Conservation (phyloP, 2,329 filamentous ascomycete species). For the Delphinella strobiligena region DNA sequence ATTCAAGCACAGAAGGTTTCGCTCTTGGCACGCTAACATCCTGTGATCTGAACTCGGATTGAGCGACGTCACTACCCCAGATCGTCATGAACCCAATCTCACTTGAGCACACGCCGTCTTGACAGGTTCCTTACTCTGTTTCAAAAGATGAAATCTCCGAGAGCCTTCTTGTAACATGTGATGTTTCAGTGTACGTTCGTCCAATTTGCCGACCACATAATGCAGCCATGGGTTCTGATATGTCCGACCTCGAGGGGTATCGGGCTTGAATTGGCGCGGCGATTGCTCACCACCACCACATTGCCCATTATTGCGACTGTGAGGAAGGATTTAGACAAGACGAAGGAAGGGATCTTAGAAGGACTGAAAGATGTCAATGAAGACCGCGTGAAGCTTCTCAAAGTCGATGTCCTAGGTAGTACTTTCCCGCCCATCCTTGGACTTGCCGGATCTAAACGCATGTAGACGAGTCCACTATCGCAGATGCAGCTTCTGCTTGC, state of each 20-base stretch:
- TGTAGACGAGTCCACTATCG: constrained; percentile 51
- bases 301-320: constrained; percentile 50
- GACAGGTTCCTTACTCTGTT: background rate
- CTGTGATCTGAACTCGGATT: background rate
- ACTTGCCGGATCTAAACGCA: background rate
- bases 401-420: constrained; percentile 46
- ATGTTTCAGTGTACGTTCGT: too few species aligned
- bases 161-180: too few species aligned
- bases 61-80: background rate
- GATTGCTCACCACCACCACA: constrained; percentile 44
- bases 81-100: background rate
- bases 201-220: too few species aligned
- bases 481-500: constrained; percentile 37
- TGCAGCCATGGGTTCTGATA: constrained; percentile 39
- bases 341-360: constrained; percentile 38
- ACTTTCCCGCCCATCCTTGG: background rate
- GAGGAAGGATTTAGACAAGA: constrained; percentile 38
- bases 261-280: constrained; percentile 48
- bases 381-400: constrained; percentile 38
- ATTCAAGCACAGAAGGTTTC: too few species aligned
- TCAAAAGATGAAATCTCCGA: too few species aligned
- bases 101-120: background rate
- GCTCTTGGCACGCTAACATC: background rate
- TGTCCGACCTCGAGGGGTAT: constrained; percentile 52
- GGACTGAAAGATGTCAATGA: constrained; percentile 35